Base-by-base conservation (phyloP, 169 alveolate genomes). In the Eimeria sp. region DNA sequence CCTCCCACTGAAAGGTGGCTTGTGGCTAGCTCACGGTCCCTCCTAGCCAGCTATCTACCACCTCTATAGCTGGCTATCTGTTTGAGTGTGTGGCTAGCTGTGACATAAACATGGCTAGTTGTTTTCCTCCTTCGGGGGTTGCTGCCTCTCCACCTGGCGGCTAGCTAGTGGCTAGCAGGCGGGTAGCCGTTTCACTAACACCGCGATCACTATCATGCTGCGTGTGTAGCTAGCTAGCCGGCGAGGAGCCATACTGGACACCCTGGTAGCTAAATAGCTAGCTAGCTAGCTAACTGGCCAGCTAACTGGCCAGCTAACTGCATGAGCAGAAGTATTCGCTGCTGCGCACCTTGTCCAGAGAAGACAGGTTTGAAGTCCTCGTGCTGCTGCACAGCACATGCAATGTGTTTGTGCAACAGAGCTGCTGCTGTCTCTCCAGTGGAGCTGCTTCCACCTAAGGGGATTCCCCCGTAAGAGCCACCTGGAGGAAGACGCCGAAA, bases 381-480 rank as follows among this genome's bases (percentile, higher is more conserved):
- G 49, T 51, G 67, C 67, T 51, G 90, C 90, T 58, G 47, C 73
- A 82, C 3, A 9, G 90, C 90, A 25, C 90, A 82, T 7, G 90
- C 90, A 51, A 82, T 82, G 72, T 82, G 51, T 34, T n/a, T 34
- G 25, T 82, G 90, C 57, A 82, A 47, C 16, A 13, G 7, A 0
- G 72, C 47, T 27, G 90, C 90, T 34, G 90, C 90, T 34, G 63
- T 82, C 73, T 82, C 73, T n/a, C 90, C 90, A 27, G 5, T 47
- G 18, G 30, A 1, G n/a, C 25, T 27, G n/a, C 51, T 51, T 2
- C 73, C 47, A n/a, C 70, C 70, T 63, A 82, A 27, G 51, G 90
- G 90, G 22, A 82, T 82, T 1, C 90, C 90, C 27, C 90, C 27
- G 73, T 82, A 82, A 54, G 90, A 22, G n/a, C 90, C 90, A 25